Evolutionary conservation across 2,329 filamentous ascomycete genomes (phyloP), one percentile per base, ranked within the genome.

Genomic region (Phaeosphaeriaceae sp.): DNA sequence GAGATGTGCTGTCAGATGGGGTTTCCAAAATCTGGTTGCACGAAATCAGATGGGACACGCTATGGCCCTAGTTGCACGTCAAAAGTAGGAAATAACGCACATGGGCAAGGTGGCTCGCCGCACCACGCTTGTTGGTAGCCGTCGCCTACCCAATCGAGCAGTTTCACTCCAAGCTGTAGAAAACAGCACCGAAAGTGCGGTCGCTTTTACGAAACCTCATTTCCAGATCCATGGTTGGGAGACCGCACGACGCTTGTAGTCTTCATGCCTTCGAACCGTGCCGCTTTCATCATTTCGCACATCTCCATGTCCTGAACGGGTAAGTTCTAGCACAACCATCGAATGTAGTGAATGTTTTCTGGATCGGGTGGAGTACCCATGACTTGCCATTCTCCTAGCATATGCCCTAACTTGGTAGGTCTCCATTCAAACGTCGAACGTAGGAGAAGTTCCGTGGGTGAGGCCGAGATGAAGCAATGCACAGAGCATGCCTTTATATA

Each of bases 341-440:
- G 43, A 46, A 33, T 20, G 35, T 18, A 18, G 43, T 38, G 17
- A 15, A 17, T 30, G 30, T 38, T 45, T 35, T 16, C 29, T 32
- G 42, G 40, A 29, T 42, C 28, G n/a, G 20, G 28, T 23, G 28
- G 8, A 9, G 37, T 39, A 16, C 17, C 38, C 26, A 41, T 41
- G 26, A 20, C 26, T 12, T 17, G 16, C 30, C 29, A 28, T 16
- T 41, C 28, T 17, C 38, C 16, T 17, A 18, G 38, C 38, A 17
- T 30, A 26, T 36, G 28, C 17, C 48, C 39, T 37, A 11, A 44
- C 46, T n/a, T 16, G 48, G 52, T 17, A 55, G 42, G 49, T 54
- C 11, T 48, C 13, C 36, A 11, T 21, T 37, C n/a, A 45, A 36
- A 35, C 41, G 47, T 53, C 33, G 55, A 56, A 50, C 35, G 26